Evolutionary conservation across 2,329 filamentous ascomycete genomes (phyloP).

Genomic region (Pleoardoris graminearum): DNA sequence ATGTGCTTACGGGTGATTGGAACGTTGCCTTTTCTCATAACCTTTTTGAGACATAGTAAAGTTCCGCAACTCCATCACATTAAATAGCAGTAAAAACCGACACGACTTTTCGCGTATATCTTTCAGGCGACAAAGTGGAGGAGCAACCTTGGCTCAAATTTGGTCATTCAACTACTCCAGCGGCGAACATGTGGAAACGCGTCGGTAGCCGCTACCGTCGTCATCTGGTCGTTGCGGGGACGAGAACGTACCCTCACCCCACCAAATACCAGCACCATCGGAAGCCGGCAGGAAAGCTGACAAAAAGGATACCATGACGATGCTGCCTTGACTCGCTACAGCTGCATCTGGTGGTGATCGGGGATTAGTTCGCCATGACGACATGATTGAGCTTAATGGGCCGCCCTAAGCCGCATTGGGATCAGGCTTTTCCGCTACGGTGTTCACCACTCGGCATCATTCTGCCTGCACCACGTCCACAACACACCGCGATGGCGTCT

Average conservation of each 20-base stretch:
- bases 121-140: background rate
- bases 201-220: background rate
- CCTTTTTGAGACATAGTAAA: constrained; percentile 29
- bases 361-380: constrained; percentile 30
- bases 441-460: background rate
- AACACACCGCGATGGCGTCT: constrained; percentile 12
- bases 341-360: constrained; percentile 12
- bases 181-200: background rate
- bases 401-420: constrained; percentile 18
- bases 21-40: constrained; percentile 20
- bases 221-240: background rate
- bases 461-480: background rate
- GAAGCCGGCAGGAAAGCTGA: background rate
- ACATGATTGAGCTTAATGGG: constrained; percentile 24
- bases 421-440: background rate
- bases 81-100: constrained; percentile 2
- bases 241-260: background rate
- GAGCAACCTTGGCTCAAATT: background rate
- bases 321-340: background rate
- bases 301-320: background rate
- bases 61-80: constrained; percentile 18
- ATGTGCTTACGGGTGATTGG: constrained; percentile 47
- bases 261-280: background rate
- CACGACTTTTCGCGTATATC: background rate
- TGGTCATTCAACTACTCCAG: background rate